Conservation (phyloP, 202 grass and related monocot genomes). For the Brachypodium distachyon region DNA sequence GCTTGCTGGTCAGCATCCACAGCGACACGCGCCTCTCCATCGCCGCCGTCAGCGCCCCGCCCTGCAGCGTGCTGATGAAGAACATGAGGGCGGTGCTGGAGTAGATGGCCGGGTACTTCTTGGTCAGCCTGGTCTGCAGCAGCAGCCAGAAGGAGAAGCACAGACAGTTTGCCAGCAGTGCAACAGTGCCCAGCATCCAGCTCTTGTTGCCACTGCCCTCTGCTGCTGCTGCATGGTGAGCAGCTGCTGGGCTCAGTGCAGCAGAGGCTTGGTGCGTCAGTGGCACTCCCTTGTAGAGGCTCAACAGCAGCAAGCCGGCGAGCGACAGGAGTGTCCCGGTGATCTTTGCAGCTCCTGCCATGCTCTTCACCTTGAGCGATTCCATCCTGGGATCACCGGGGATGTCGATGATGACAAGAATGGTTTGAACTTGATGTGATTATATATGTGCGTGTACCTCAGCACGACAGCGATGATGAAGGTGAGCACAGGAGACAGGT, state of each 20-base stretch:
- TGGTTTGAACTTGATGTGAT: no score
- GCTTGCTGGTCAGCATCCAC: constrained; percentile 45
- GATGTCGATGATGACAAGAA: no score
- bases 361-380: constrained; percentile 50
- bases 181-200: constrained; percentile 56
- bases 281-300: constrained; percentile 57
- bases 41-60: constrained; percentile 16
- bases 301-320: constrained; percentile 36
- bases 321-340: constrained; percentile 48
- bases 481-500: constrained; percentile 63
- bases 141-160: constrained; percentile 71
- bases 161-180: constrained; percentile 46
- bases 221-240: not conserved
- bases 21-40: constrained; percentile 29
- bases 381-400: no score
- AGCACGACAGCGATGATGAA: constrained; percentile 59
- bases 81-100: constrained; percentile 69
- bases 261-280: constrained; percentile 6
- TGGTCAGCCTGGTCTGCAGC: constrained; percentile 49
- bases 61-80: constrained; percentile 65
- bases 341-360: constrained; percentile 48
- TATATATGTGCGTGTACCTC: no score
- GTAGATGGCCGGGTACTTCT: constrained; percentile 74
- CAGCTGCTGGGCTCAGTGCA: not conserved
- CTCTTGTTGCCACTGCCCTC: not conserved